Evolutionary conservation across 495 filamentous ascomycete species (phyloP), one percentile per base, ranked within the genome.

Genomic region (Annulohypoxylon stygium): DNA sequence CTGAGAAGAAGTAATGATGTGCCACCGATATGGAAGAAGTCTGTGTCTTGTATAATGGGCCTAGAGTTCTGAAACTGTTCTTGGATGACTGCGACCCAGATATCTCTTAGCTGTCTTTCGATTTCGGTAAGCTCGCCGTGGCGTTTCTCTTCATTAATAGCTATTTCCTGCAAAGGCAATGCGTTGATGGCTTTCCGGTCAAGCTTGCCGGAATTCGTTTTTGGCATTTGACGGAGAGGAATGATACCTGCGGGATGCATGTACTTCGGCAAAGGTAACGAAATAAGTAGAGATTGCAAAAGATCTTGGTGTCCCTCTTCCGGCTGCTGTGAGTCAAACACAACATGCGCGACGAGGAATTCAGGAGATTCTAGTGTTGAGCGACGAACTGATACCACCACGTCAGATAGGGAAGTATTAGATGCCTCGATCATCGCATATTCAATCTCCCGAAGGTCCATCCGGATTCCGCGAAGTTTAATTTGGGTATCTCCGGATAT

Each of bases 371-470:
- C 7, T 12, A 16, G 11, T 0, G 43, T 0, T 1, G 23, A 26
- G 23, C 48, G 25, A 14, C 78, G 72, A 4, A 79, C 16, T 1
- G 78, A 57, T 0, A 85, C 86, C 3, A 82, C 77, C 0, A 70
- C 84, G 30, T 82, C 76, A 1, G 3, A 26, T 0, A 87, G 10
- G 0, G 20, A 34, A 1, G 79, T 81, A 0, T 74, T 58, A 1
- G 80, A 67, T 0, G 71, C 54, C 1, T 62, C 9, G 2, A 86
- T 2, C 0, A 87, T 76, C 8, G 69, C 65, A 1, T 14, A 20
- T 68, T 87, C 86, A 5, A 89, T 78, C 11, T 90, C 88, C 12
- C 78, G 58, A 0, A 90, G 64, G 4, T 90, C 86, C 9, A 89
- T 82, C 0, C 87, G 85, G 6, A 87, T 59, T 0, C 88, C 88